Evolutionary conservation across 768 basidiomycete genomes (phyloP), one percentile per base, ranked within the genome.

Genomic region (Boletus barrowsii): DNA sequence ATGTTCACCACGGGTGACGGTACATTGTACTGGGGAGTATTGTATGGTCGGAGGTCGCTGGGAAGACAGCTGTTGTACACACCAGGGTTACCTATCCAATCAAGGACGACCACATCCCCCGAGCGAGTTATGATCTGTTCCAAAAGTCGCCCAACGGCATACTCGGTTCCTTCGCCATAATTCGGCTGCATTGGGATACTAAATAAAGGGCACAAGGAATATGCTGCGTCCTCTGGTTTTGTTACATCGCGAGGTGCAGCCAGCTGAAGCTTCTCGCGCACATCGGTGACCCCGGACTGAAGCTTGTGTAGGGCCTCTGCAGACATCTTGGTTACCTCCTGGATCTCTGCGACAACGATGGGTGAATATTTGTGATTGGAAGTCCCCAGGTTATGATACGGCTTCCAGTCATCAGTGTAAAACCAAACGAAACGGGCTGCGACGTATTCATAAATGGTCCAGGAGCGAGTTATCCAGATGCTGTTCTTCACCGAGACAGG

Each of bases 31-130:
- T 47, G 33, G 2, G 17, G 5, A 10, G 46, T 35, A 10, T n/a
- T 13, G 35, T 47, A 47, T 24, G 46, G 46, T 37, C 46, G 46
- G 22, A 47, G 46, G 30, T 47, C n/a, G 20, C 3, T 15, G 37
- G 46, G 46, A 47, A 47, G 46, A 36, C 46, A 47, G 11, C 46
- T 47, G 35, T 36, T 47, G 46, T 47, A 47, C 37, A 35, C 8
- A 10, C 46, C 46, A 26, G 46, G 33, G 11, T 47, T 47, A 10
- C 46, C 46, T 24, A 47, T 37, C 46, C 46, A 47, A 37, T 47
- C 46, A 7, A 47, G 46, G 22, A 37, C 46, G 35, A 32, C 46
- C 15, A 47, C 46, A 9, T 47, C 26, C 46, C 20, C 33, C 20
- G 46, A 47, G 35, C 33, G 46, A 47, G 35, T 47, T 36, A 47